Evolutionary conservation across 495 filamentous ascomycete genomes (phyloP).

Genomic region (Talaromyces ruber): DNA sequence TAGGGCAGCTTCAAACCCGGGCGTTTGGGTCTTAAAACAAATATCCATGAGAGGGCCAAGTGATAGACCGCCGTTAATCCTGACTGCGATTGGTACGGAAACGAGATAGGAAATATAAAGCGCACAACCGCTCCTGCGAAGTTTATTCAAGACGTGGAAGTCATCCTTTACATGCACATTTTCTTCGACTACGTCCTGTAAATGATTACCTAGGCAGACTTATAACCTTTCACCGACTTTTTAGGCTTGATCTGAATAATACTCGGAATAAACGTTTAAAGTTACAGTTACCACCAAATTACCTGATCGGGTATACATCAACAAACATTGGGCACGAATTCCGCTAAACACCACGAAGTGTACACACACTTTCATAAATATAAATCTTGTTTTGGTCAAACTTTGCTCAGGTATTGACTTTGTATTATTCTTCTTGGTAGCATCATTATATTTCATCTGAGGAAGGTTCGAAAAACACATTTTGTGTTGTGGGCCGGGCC

Average conservation of each 20-base stretch:
- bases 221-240: background rate
- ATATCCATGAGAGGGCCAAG: background rate
- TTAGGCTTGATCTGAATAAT: background rate
- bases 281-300: background rate
- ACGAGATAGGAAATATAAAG: background rate
- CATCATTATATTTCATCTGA: background rate
- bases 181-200: background rate
- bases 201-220: background rate
- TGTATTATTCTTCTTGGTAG: background rate
- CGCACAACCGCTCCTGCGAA: background rate
- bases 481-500: background rate
- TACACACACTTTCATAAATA: background rate
- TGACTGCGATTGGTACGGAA: background rate
- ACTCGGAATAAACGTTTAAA: background rate
- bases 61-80: background rate
- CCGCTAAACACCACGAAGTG: background rate
- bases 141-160: background rate
- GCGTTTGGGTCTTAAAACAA: background rate
- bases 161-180: background rate
- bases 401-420: background rate
- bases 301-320: background rate
- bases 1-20: background rate
- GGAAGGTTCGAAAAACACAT: background rate
- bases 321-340: background rate
- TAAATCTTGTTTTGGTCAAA: background rate